Base-by-base conservation (phyloP, 2,329 filamentous ascomycete species). In the Diaporthe sp. region DNA sequence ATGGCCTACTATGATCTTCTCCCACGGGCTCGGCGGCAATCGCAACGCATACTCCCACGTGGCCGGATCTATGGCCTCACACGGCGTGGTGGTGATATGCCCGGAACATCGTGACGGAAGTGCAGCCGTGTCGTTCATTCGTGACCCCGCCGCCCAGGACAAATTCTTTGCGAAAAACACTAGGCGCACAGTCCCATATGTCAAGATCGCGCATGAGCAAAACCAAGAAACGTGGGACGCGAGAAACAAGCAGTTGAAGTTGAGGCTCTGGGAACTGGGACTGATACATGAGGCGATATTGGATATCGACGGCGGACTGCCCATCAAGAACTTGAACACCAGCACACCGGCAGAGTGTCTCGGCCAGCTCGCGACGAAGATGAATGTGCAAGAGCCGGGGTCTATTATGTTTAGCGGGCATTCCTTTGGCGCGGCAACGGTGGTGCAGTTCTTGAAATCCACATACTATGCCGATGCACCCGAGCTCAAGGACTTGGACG, bases 11-110 rank as follows among this genome's bases (percentile, higher is more conserved):
- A 92, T 95, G 86, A 87, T 98, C 77, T 97, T 98, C 84, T 97
- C 94, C 1, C 95, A 98, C 81, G 95, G 95, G 0, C 87, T 98
- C 1, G 95, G 94, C 51, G 95, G 95, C 51, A 93, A 91, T 76
- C 90, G 94, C 78, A 97, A 97, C 80, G 92, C 94, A 15, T 98
- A 98, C 85, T 96, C 94, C n/a, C 93, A 96, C 81, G 85, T 97
- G 34, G 93, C 90, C 25, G 94, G 94, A 22, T 94, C 94, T 0
- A 85, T 98, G 39, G 94, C 95, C 6, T 95, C 94, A 28, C 92
- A 97, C 80, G 95, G 95, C 55, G 88, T 96, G 31, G 91, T 97
- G 10, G 94, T 97, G 2, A 86, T 96, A 72, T 95, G 94, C 75
- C 92, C 94, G 0, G 95, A 97, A 80, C 95, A 97, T 81, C 90